Conservation (phyloP, 768 basidiomycete species). For the Paxillus involutus region DNA sequence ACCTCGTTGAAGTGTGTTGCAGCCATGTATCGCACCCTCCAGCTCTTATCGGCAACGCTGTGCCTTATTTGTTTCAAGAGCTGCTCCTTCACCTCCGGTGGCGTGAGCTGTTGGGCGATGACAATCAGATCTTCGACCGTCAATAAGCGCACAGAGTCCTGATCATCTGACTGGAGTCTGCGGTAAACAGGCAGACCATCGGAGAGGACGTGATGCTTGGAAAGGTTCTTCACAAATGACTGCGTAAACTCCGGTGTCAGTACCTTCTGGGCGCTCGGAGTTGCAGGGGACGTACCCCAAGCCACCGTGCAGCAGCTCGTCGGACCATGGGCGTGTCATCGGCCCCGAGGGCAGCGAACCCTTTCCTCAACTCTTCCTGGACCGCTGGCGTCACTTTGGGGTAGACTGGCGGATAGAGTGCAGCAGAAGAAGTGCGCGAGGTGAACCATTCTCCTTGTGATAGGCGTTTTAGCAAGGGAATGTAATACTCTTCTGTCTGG, state of each 20-base stretch:
- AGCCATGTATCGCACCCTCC: constrained; percentile 99
- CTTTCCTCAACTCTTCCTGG: constrained; percentile 87
- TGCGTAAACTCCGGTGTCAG: constrained; percentile 31
- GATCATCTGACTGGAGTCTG: constrained; percentile 92
- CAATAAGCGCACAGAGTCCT: constrained; percentile 94
- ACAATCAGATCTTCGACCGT: constrained; percentile 96
- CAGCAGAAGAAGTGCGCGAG: constrained; percentile 92
- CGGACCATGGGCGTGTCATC: constrained; percentile 99
- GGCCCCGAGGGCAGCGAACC: constrained; percentile 75
- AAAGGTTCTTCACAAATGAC: constrained; percentile 78
- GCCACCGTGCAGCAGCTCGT: constrained; percentile 93
- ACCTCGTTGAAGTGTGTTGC: constrained; percentile 97
- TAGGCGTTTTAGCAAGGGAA: constrained; percentile 87
- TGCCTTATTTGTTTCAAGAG: constrained; percentile 84
- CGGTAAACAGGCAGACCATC: constrained; percentile 93
- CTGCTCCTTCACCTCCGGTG: constrained; percentile 90
- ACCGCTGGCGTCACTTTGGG: constrained; percentile 66
- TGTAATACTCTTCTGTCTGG: constrained; percentile 87
- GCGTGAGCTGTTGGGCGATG: constrained; percentile 80
- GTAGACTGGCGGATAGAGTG: constrained; percentile 90
- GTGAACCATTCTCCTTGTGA: constrained; percentile 99
- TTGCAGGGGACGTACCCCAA: constrained; percentile 69
- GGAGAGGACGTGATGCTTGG: constrained; percentile 76
- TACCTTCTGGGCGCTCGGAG: background rate
- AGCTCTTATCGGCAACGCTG: constrained; percentile 93